Evolutionary conservation across 2,329 filamentous ascomycete genomes (phyloP).

Genomic region (Diaporthe humulicola): DNA sequence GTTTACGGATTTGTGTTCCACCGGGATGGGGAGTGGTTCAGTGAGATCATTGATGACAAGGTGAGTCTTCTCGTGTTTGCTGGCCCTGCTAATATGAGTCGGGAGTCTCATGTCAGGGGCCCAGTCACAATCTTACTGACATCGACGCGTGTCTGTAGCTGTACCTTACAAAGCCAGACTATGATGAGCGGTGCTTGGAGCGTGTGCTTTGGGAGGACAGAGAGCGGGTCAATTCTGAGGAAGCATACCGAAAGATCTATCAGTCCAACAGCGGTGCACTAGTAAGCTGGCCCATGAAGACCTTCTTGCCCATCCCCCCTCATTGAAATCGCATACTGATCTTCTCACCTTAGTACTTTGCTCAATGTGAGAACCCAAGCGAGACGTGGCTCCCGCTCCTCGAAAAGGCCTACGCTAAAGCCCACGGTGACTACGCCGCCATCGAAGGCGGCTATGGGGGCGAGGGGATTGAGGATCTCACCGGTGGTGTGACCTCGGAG

Average conservation of each 20-base stretch:
- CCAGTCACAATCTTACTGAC: neutral
- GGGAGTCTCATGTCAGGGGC: neutral
- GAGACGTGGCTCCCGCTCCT: constrained; percentile 81
- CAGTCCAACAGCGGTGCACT: constrained; percentile 78
- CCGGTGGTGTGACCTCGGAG: constrained; percentile 78
- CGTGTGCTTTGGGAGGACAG: constrained; percentile 61
- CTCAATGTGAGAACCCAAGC: constrained; percentile 75
- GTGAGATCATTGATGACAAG: constrained; percentile 70
- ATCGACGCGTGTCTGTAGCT: constrained; percentile 48
- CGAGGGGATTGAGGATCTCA: constrained; percentile 66
- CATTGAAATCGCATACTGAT: neutral
- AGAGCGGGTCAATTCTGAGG: constrained; percentile 64
- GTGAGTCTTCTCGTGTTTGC: constrained; percentile 43
- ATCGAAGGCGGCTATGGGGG: constrained; percentile 77
- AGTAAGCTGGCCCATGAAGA: neutral
- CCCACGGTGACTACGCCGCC: constrained; percentile 79
- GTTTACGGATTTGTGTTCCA: constrained; percentile 91
- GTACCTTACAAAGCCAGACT: constrained; percentile 69
- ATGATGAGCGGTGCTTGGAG: constrained; percentile 69
- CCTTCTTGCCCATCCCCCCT: neutral
- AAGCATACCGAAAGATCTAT: constrained; percentile 72
- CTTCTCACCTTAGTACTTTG: constrained; percentile 66
- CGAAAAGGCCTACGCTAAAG: constrained; percentile 82
- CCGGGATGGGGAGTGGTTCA: constrained; percentile 81
- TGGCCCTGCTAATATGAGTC: neutral